Evolutionary conservation across 1,139 yeast species (phyloP), one percentile per base, ranked within the genome.

Genomic region (Geotrichum bryndzae): DNA sequence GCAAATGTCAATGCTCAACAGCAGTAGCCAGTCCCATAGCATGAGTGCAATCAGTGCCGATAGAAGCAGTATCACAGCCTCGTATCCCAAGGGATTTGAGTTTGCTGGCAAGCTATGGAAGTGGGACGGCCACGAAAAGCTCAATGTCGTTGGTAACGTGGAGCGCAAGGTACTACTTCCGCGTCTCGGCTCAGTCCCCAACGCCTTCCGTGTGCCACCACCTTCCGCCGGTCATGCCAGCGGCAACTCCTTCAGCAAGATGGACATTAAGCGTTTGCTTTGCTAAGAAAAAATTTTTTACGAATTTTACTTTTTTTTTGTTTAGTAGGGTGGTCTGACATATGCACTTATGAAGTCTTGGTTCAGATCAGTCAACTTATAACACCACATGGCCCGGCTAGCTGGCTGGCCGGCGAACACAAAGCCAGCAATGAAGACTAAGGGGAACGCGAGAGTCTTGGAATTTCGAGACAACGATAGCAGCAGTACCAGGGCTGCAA

Each of bases 91-190:
- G 18, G 75, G 71, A 51, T 76, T 76, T 63, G 79, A 76, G 63
- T 74, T 72, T 58, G 77, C 72, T n/a, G 79, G 79, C 6, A 70
- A 70, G 53, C 66, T 70, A 35, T 76, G 77, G 74, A 60, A 66
- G 31, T 76, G 79, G 79, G 79, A 76, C 56, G 79, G 79, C 35
- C 68, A 68, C 41, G 67, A 70, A 52, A 63, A 66, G 51, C 71
- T 76, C 38, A 64, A 66, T 38, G 63, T 72, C 15, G 68, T 71
- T n/a, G 68, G 68, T 7, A 57, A 63, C 35, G 57, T 62, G 29
- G 54, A 59, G 41, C 54, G 51, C 10, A 53, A 46, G 29, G 61
- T 53, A 35, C 55, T 60, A 54, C 48, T 57, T 57, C 45, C 61
- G 51, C 58, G 57, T 50, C 57, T 62, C 51, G 56, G 65, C 51